A percentile compares a stretch with the other conserved stretches of the same genome.
phyloP scores from a whole-genome alignment of 169 alveolate genomes.

The Plasmodium chabaudi region DNA sequence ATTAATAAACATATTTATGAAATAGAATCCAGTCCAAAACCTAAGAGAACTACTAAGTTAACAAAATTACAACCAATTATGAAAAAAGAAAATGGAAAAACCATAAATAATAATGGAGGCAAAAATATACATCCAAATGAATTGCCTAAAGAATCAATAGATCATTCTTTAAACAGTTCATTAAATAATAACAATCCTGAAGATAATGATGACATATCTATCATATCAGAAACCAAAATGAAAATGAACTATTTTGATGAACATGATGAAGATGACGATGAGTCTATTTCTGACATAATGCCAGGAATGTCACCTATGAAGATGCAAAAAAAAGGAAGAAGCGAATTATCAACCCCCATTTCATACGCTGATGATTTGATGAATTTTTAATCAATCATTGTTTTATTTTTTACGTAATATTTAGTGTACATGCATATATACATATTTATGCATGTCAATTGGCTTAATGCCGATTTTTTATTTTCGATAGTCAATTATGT shows the following conservation, averaged over 20 bases:
- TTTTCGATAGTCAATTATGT: too few relatives aligned
- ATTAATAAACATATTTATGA: constrained; percentile 14
- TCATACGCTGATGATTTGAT: constrained; percentile 76
- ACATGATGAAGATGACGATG: constrained; percentile 58
- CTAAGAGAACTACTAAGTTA: constrained; percentile 27
- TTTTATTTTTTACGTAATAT: neutral
- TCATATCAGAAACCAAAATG: constrained; percentile 53
- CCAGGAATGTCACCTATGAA: constrained; percentile 77
- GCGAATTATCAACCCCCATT: constrained; percentile 74
- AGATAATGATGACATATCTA: constrained; percentile 56
- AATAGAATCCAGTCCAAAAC: constrained; percentile 71
- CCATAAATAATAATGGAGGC: neutral
- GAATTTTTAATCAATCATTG: constrained; percentile 15
- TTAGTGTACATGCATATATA: neutral
- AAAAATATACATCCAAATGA: constrained; percentile 12
- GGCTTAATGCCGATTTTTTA: too few relatives aligned
- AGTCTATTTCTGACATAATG: constrained; percentile 52
- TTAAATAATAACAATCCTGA: constrained; percentile 32
- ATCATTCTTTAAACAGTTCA: constrained; percentile 52
- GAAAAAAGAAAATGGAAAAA: constrained; percentile 5
- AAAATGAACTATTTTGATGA: constrained; percentile 40
- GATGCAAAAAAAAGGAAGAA: constrained; percentile 10
- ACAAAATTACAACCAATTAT: constrained; percentile 13
- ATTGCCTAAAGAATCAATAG: constrained; percentile 20
- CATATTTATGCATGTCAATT: neutral